These are phyloP conservation scores for Hippophae gyantsensis DNA, from an alignment of 306 rosid species.

Conservation along the genomic window DNA sequence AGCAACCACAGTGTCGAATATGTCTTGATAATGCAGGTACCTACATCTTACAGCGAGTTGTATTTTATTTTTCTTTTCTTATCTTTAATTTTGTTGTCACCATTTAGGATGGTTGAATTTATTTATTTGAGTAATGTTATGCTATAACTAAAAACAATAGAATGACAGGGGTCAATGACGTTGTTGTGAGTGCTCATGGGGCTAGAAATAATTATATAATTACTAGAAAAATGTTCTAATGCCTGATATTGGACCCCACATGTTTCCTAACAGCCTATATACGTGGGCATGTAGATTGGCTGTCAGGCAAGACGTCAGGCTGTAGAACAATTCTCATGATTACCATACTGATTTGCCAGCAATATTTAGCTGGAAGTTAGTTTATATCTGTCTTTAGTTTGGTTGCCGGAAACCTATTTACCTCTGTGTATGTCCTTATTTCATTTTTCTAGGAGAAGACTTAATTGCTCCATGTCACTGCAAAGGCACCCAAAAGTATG, in stretches of 20 bases:
- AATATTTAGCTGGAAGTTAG: neutral
- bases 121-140: neutral
- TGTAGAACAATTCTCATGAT: too few species aligned
- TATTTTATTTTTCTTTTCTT: conserved; percentile 10
- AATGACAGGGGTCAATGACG: neutral
- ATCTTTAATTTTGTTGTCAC: conserved; percentile 10
- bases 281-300: too few species aligned
- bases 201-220: too few species aligned
- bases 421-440: conserved; percentile 5
- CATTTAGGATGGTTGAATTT: conserved; percentile 4
- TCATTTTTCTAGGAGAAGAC: conserved; percentile 62
- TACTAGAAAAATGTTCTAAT: too few species aligned
- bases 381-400: conserved; percentile 1
- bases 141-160: neutral
- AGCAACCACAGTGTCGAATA: conserved; percentile 86
- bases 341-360: neutral
- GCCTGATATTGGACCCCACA: too few species aligned
- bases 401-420: neutral
- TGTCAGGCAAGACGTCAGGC: too few species aligned
- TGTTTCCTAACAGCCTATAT: too few species aligned
- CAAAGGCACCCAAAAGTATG: conserved; percentile 95
- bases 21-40: conserved; percentile 91
- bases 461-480: conserved; percentile 95
- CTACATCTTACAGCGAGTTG: conserved; percentile 12
- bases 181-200: neutral